These are phyloP conservation scores for Xylariaceae sp. DNA, from an alignment of 2,329 filamentous ascomycete genomes.

Conservation along the genomic window DNA sequence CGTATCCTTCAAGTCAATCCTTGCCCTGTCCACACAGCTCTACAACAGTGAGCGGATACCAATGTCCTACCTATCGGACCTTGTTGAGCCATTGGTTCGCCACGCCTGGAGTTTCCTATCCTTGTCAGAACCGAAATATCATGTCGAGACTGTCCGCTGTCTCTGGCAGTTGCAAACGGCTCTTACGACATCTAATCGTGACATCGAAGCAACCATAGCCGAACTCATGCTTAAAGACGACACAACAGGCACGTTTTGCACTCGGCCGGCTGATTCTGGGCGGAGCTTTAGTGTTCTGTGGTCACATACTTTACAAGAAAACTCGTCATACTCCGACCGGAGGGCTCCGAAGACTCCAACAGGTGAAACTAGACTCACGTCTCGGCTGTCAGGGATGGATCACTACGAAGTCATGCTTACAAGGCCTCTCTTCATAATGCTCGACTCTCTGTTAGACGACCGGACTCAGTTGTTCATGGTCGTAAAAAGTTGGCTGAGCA, in stretches of 20 bases:
- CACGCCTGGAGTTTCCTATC: slow-evolving; percentile 81
- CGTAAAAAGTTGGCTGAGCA: slow-evolving; percentile 79
- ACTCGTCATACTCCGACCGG: slow-evolving; percentile 46
- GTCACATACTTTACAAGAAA: slow-evolving; percentile 75
- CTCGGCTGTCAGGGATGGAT: slow-evolving; percentile 57
- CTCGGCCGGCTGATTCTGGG: slow-evolving; percentile 60
- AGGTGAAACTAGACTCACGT: slow-evolving; percentile 37
- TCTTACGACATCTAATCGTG: slow-evolving; percentile 66
- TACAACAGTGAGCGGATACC: slow-evolving; percentile 57
- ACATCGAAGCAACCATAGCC: slow-evolving; percentile 79
- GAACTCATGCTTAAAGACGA: slow-evolving; percentile 65
- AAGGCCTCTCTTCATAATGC: slow-evolving; percentile 76
- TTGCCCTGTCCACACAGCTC: slow-evolving; percentile 61
- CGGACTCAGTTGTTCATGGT: slow-evolving; percentile 75
- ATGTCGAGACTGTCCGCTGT: slow-evolving; percentile 86
- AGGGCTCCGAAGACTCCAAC: slow-evolving; percentile 45
- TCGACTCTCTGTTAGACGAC: slow-evolving; percentile 77
- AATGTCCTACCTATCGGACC: slow-evolving; percentile 55
- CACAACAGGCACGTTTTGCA: slow-evolving; percentile 49
- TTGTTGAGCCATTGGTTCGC: slow-evolving; percentile 70
- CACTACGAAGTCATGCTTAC: slow-evolving; percentile 75
- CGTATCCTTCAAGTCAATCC: slow-evolving; percentile 58
- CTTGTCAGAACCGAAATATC: slow-evolving; percentile 84
- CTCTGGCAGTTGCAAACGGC: slow-evolving; percentile 83
- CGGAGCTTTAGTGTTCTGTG: slow-evolving; percentile 76